These are phyloP conservation scores for Lineolata rhizophorae DNA, from an alignment of 495 filamentous ascomycete genomes.

Conservation along the genomic window DNA sequence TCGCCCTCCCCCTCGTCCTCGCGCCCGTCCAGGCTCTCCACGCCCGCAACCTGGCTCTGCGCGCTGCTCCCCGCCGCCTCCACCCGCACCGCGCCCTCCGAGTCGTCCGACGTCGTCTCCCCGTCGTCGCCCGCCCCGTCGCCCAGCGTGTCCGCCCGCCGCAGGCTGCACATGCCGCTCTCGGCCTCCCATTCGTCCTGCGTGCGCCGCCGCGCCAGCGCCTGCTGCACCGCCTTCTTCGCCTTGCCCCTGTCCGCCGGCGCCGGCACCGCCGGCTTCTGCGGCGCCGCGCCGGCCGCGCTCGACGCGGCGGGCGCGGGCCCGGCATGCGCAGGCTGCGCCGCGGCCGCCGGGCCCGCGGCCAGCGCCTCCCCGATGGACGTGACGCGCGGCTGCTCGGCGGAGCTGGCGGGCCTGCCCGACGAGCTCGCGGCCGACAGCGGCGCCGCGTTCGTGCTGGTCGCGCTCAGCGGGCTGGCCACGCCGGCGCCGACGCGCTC, in stretches of 20 bases:
- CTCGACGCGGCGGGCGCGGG: too few relatives aligned
- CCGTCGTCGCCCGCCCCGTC: slow-evolving; percentile 13
- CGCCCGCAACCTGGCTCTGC: too few relatives aligned
- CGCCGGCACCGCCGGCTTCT: slow-evolving; percentile 5
- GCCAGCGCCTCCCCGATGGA: too few relatives aligned
- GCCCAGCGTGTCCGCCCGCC: slow-evolving; percentile 19
- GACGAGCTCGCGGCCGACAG: slow-evolving; percentile 1
- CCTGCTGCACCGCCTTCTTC: slow-evolving; percentile 7
- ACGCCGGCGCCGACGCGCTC: too few relatives aligned
- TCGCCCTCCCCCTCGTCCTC: too few relatives aligned
- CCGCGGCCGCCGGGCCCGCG: slow-evolving; percentile 1
- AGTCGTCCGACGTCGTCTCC: too few relatives aligned
- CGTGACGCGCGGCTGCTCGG: slow-evolving; percentile 3
- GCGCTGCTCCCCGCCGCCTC: too few relatives aligned
- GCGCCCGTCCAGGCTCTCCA: too few relatives aligned
- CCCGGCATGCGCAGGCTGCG: slow-evolving; percentile 3
- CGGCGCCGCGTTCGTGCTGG: slow-evolving; percentile 2
- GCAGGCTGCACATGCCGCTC: slow-evolving; percentile 18
- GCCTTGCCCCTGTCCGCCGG: slow-evolving; percentile 8
- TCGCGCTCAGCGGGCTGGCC: too few relatives aligned
- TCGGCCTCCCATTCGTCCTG: slow-evolving; percentile 16
- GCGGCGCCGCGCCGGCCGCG: too few relatives aligned
- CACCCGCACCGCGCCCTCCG: too few relatives aligned
- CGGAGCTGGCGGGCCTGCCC: slow-evolving; percentile 1
- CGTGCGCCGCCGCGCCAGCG: too few relatives aligned